Percentiles rank a stretch among this genome's conserved stretches.
Evolutionary conservation across 2,329 filamentous ascomycete species (phyloP).

Genomic region (Mycocentrospora acerina): DNA sequence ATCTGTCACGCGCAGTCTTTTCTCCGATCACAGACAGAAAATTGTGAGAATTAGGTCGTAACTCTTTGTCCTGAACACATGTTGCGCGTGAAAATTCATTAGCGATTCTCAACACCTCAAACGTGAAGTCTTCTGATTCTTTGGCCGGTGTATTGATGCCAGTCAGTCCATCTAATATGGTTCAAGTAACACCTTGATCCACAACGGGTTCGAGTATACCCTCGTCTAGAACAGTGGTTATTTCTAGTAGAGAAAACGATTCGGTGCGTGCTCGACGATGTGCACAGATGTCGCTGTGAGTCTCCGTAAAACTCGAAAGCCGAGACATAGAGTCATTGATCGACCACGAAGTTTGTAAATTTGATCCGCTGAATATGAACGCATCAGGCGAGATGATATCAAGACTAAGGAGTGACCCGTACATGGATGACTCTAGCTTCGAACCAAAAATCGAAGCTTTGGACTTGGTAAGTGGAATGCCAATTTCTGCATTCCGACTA

Average conservation of each 20-base stretch:
- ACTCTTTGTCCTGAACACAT: neutral
- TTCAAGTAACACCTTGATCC: conserved; percentile 19
- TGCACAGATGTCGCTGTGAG: conserved; percentile 11
- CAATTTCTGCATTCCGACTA: conserved; percentile 3
- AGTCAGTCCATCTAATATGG: conserved; percentile 30
- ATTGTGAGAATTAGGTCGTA: neutral
- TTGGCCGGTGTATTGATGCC: conserved; percentile 19
- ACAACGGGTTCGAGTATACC: conserved; percentile 26
- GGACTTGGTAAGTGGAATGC: conserved; percentile 11
- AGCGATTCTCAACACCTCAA: conserved; percentile 7
- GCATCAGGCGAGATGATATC: conserved; percentile 35
- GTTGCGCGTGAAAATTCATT: neutral
- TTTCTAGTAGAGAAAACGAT: conserved; percentile 23
- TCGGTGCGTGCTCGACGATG: conserved; percentile 18
- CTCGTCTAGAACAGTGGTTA: conserved; percentile 18
- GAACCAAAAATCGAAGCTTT: conserved; percentile 26
- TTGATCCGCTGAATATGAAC: conserved; percentile 39
- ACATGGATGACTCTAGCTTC: conserved; percentile 13
- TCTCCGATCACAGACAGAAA: neutral
- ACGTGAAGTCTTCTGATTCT: conserved; percentile 11
- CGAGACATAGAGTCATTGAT: conserved; percentile 19
- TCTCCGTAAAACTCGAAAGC: conserved; percentile 18
- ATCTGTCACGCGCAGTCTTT: neutral
- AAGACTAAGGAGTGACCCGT: conserved; percentile 28
- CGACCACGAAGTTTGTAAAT: conserved; percentile 29